Percentiles rank a stretch among this genome's conserved stretches.
Evolutionary conservation across 2,329 filamentous ascomycete species (phyloP).

Genomic region (Colletotrichum somersetense): DNA sequence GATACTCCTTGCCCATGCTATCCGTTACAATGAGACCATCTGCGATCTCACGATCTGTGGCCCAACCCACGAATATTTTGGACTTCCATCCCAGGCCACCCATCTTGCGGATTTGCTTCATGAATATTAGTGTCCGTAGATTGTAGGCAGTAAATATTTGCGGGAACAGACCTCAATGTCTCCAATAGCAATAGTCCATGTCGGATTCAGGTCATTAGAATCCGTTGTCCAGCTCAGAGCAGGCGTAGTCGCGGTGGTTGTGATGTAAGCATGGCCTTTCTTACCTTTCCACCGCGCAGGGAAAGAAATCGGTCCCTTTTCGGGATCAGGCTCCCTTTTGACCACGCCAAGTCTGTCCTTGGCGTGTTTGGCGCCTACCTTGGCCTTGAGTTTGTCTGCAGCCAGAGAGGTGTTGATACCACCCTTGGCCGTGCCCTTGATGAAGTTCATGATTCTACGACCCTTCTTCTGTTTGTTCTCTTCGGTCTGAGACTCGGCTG

Average conservation of each 20-base stretch:
- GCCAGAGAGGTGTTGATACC: constrained; percentile 79
- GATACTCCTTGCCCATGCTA: constrained; percentile 65
- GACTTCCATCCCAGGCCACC: constrained; percentile 88
- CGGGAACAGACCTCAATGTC: constrained; percentile 65
- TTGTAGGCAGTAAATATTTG: rapidly evolving
- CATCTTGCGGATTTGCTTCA: constrained; percentile 77
- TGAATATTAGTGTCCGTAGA: background rate
- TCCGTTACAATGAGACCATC: constrained; percentile 79
- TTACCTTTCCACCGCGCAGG: constrained; percentile 77
- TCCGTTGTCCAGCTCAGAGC: constrained; percentile 75
- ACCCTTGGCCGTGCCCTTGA: constrained; percentile 78
- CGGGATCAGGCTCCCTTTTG: constrained; percentile 54
- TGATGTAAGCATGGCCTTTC: constrained; percentile 80
- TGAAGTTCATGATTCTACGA: constrained; percentile 69
- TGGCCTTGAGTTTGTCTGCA: constrained; percentile 78
- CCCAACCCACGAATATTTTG: constrained; percentile 85
- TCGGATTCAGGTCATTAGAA: constrained; percentile 65
- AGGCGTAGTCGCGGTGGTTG: constrained; percentile 74
- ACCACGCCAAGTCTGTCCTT: constrained; percentile 80
- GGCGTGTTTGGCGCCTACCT: constrained; percentile 70
- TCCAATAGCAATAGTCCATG: constrained; percentile 77
- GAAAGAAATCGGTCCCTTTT: constrained; percentile 81
- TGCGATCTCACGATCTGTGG: constrained; percentile 77
- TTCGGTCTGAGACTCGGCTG: constrained; percentile 64
- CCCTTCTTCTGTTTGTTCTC: constrained; percentile 57